Evolutionary conservation across 768 basidiomycete species (phyloP).

Genomic region (Clavulina sp.): DNA sequence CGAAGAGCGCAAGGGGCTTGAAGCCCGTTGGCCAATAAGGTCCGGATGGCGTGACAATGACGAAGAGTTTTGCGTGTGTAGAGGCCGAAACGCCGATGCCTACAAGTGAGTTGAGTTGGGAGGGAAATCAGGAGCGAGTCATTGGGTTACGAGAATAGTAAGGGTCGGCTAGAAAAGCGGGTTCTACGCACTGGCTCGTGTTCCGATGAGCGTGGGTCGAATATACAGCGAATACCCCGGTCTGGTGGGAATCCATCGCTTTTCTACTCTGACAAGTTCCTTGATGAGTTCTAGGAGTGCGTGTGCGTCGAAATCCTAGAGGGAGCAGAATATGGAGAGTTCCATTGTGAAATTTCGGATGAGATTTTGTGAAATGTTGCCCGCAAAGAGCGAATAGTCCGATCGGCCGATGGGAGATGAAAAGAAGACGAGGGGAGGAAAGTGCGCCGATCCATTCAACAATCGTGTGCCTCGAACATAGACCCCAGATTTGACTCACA

Average conservation of each 20-base stretch:
- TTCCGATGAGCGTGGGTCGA: conserved; percentile 47
- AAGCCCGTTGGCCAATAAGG: conserved; percentile 78
- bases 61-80: conserved; percentile 44
- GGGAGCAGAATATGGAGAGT: no score
- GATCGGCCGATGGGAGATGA: no score
- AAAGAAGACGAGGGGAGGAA: background rate
- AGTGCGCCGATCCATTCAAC: background rate
- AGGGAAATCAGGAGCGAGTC: no score
- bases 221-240: conserved; percentile 86
- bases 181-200: background rate
- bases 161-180: conserved; percentile 15
- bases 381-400: no score
- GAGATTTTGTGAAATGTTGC: no score
- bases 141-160: conserved; percentile 5
- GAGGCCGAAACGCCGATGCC: conserved; percentile 32
- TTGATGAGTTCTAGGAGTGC: conserved; percentile 66
- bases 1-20: conserved; percentile 80
- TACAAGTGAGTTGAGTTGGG: conserved; percentile 1
- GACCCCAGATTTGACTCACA: conserved; percentile 23
- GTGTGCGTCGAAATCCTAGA: conserved; percentile 59
- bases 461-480: background rate
- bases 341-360: background rate
- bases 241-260: conserved; percentile 79
- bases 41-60: conserved; percentile 46
- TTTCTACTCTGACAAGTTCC: conserved; percentile 66